phyloP scores from a whole-genome alignment of 441 rosid species.

The Aquilaria agallochum region DNA sequence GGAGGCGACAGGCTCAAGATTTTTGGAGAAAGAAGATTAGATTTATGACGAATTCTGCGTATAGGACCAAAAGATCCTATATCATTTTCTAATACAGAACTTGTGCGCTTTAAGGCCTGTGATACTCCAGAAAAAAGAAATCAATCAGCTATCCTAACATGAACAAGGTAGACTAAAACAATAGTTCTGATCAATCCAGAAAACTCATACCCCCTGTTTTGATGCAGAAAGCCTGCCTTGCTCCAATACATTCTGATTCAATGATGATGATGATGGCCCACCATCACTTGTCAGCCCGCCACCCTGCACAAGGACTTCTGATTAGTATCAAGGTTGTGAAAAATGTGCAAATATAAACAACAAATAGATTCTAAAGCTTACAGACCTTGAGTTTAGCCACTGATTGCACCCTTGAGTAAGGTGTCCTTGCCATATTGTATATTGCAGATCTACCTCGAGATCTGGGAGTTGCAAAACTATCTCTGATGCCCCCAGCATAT shows the following conservation, averaged over 20 bases:
- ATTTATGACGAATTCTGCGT: conserved; percentile 90
- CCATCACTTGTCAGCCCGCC: conserved; percentile 20
- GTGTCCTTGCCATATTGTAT: conserved; percentile 87
- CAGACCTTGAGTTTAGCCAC: conserved; percentile 47
- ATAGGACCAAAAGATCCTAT: conserved; percentile 80
- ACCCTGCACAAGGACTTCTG: conserved; percentile 29
- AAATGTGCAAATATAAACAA: conserved; percentile 9
- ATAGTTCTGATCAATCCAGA: not conserved
- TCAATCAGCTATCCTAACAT: conserved; percentile 6
- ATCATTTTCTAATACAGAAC: conserved; percentile 72
- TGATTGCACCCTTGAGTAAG: conserved; percentile 66
- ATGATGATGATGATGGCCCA: conserved; percentile 44
- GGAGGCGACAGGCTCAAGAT: conserved; percentile 42
- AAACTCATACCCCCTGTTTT: conserved; percentile 49
- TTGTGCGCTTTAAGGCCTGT: conserved; percentile 78
- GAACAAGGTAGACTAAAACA: not conserved
- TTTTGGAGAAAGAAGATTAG: conserved; percentile 51
- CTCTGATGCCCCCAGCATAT: conserved; percentile 37
- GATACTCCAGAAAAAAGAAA: conserved; percentile 13
- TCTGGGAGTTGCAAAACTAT: conserved; percentile 79
- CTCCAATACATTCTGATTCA: conserved; percentile 48
- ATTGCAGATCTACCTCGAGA: conserved; percentile 86
- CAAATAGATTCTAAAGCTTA: conserved; percentile 5
- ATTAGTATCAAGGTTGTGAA: conserved; percentile 8
- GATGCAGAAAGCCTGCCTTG: conserved; percentile 52